Conservation (phyloP, 176 grass and related monocot genomes). For the Guadua angustifolia region DNA sequence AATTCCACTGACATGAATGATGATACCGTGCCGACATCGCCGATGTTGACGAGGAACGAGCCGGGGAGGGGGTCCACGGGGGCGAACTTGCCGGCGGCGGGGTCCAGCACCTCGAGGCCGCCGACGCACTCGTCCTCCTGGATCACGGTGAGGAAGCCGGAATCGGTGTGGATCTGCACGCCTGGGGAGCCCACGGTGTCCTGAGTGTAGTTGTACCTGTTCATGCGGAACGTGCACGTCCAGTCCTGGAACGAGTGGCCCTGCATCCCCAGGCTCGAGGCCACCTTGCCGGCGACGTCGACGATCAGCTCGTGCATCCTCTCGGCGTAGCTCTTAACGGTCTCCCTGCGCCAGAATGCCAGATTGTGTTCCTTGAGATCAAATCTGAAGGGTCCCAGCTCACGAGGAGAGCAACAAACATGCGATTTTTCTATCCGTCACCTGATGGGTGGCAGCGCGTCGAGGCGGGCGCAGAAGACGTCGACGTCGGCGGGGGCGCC, state of each 20-base stretch:
- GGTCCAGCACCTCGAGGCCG: constrained; percentile 74
- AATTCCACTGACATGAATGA: not conserved
- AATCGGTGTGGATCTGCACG: constrained; percentile 83
- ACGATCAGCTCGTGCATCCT: constrained; percentile 63
- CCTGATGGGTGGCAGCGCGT: constrained; percentile 33
- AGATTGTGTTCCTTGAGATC: not conserved
- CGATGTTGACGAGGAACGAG: constrained; percentile 73
- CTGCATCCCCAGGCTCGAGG: constrained; percentile 60
- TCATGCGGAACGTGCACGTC: constrained; percentile 78
- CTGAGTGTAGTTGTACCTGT: constrained; percentile 78
- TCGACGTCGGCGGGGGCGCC: constrained; percentile 36
- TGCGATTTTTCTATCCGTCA: not conserved
- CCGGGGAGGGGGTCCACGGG: constrained; percentile 56
- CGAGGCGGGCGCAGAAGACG: constrained; percentile 51
- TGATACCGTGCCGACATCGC: constrained; percentile 75
- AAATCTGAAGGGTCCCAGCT: not conserved
- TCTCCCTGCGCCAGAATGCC: constrained; percentile 32
- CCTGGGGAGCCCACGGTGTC: constrained; percentile 64
- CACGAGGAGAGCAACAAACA: not conserved
- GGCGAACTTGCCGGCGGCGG: constrained; percentile 43
- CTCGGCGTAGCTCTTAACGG: constrained; percentile 40
- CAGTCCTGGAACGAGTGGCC: constrained; percentile 60
- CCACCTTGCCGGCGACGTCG: constrained; percentile 58
- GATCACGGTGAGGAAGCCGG: constrained; percentile 78
- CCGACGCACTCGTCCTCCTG: constrained; percentile 86